Conservation (phyloP, 2,329 filamentous ascomycete species). For the Botrytis aclada region DNA sequence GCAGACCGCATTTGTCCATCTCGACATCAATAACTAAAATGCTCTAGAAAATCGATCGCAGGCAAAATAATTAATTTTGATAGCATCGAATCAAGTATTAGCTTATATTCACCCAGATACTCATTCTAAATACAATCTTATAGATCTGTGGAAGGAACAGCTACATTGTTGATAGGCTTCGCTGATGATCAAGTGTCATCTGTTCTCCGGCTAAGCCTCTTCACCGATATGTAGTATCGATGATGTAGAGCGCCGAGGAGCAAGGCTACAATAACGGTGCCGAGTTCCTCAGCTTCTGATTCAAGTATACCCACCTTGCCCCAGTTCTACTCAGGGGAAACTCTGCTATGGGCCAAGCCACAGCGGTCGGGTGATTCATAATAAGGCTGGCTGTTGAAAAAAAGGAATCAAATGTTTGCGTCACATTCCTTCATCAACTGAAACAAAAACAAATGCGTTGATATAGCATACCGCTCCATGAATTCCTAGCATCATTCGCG, state of each 20-base stretch:
- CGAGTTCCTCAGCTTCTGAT: not conserved
- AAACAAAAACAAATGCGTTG: conserved; percentile 8
- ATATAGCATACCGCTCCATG: not conserved
- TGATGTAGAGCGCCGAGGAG: not conserved
- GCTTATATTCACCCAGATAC: not conserved
- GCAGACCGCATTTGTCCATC: not conserved
- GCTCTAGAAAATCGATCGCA: not conserved
- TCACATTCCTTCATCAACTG: conserved; percentile 15
- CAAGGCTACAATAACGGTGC: not conserved
- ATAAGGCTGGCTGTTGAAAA: conserved; percentile 8
- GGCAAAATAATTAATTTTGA: not conserved
- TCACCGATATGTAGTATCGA: not conserved
- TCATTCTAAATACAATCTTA: not conserved
- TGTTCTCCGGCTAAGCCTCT: not conserved
- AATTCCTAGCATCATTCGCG: not conserved
- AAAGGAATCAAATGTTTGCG: not conserved
- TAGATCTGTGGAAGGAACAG: not conserved
- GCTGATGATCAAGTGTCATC: not conserved
- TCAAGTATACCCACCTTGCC: not conserved
- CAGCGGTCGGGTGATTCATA: conserved; percentile 1
- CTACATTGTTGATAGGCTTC: not conserved
- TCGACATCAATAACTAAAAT: not conserved
- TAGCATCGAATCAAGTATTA: not conserved
- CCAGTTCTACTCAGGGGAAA: not conserved
- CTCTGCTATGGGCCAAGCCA: not conserved